Percentiles rank a stretch among this genome's conserved stretches.
phyloP scores from a whole-genome alignment of 148 eudicot species.

The Arbutus unedo region DNA sequence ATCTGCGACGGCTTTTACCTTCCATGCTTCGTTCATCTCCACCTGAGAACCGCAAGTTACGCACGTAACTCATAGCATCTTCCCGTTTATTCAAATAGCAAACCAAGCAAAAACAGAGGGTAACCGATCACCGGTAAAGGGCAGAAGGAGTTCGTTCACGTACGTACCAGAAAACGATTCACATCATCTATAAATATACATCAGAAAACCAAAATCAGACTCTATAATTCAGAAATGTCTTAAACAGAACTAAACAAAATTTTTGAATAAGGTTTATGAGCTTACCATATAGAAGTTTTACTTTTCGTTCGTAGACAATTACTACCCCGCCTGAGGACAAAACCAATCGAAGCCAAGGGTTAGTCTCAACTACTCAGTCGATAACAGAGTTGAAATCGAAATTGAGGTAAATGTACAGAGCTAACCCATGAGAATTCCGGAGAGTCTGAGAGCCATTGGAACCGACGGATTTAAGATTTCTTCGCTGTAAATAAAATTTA shows the following conservation, averaged over 20 bases:
- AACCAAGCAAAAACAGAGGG: background rate
- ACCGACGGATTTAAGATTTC: conserved; percentile 87
- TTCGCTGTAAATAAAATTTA: conserved; percentile 48
- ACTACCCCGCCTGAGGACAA: conserved; percentile 76
- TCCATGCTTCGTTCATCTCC: conserved; percentile 91
- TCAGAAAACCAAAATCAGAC: background rate
- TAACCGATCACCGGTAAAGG: background rate
- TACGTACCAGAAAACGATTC: conserved; percentile 76
- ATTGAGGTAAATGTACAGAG: background rate
- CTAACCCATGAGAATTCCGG: conserved; percentile 96
- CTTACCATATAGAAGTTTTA: conserved; percentile 72
- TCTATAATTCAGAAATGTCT: background rate
- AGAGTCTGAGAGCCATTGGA: conserved; percentile 92
- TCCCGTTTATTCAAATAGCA: background rate
- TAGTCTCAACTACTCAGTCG: background rate
- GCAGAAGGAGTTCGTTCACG: background rate
- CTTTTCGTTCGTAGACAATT: conserved; percentile 91
- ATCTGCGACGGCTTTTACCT: conserved; percentile 60
- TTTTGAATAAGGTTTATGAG: background rate
- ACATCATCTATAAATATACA: conserved; percentile 66
- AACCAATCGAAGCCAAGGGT: background rate
- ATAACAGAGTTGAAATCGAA: background rate
- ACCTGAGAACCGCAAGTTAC: conserved; percentile 36
- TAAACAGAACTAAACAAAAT: background rate
- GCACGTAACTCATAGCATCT: background rate